Evolutionary conservation across 1,139 yeast species (phyloP).

Genomic region (Saccharomycopsis hybrid): DNA sequence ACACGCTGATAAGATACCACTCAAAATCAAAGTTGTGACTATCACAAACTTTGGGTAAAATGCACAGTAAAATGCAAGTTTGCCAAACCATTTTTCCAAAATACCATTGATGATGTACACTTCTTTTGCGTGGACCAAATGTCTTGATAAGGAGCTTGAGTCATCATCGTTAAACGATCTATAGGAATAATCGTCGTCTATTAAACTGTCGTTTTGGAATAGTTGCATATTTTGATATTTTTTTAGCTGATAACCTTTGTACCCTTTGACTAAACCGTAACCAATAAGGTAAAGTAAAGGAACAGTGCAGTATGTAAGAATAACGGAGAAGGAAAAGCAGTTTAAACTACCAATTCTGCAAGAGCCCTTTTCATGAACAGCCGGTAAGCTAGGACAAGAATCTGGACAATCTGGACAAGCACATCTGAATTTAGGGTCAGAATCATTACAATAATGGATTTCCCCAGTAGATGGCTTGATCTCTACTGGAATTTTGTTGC

Average conservation of each 20-base stretch:
- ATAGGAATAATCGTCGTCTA: conserved; percentile 11
- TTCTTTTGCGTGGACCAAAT: conserved; percentile 21
- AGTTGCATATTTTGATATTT: conserved; percentile 11
- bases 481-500: conserved; percentile 28
- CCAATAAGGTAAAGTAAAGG: conserved; percentile 37
- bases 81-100: conserved; percentile 40
- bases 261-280: conserved; percentile 11
- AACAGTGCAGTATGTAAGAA: conserved; percentile 42
- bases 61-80: conserved; percentile 52
- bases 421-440: conserved; percentile 53
- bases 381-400: conserved; percentile 66
- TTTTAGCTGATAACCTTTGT: conserved; percentile 22
- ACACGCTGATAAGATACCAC: conserved; percentile 47
- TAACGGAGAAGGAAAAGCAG: conserved; percentile 63
- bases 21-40: conserved; percentile 36
- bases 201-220: conserved; percentile 8
- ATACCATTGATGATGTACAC: conserved; percentile 38
- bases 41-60: conserved; percentile 52
- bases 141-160: conserved; percentile 12
- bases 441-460: conserved; percentile 54
- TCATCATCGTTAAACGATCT: conserved; percentile 18
- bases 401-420: conserved; percentile 86
- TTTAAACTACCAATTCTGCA: conserved; percentile 63
- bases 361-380: conserved; percentile 26
- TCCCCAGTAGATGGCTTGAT: conserved; percentile 30